A percentile compares a stretch with the other conserved stretches of the same genome.
These are phyloP conservation scores for Penicillium alfredii DNA, from an alignment of 495 filamentous ascomycete species.

Conservation along the genomic window DNA sequence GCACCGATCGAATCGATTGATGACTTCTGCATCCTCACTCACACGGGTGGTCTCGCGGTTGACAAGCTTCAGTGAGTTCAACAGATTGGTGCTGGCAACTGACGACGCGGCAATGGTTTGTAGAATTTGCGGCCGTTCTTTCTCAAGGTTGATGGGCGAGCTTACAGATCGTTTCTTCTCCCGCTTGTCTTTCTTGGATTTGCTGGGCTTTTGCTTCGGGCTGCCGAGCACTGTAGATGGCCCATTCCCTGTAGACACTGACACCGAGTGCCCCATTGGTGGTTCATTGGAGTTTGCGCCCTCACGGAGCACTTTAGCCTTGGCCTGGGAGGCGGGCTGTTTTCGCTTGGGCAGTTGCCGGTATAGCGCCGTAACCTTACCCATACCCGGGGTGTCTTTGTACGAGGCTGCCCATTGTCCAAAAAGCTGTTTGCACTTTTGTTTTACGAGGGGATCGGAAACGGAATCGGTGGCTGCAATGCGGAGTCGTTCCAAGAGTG, in stretches of 20 bases:
- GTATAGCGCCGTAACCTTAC: constrained; percentile 71
- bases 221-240: constrained; percentile 33
- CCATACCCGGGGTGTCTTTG: constrained; percentile 74
- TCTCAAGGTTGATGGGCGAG: constrained; percentile 72
- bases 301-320: constrained; percentile 75
- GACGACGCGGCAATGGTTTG: constrained; percentile 76
- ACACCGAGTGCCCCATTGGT: constrained; percentile 41
- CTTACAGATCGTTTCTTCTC: constrained; percentile 26
- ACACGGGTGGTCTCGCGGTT: constrained; percentile 86
- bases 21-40: constrained; percentile 71
- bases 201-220: constrained; percentile 32
- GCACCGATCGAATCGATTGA: constrained; percentile 76
- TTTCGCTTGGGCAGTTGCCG: constrained; percentile 67
- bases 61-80: constrained; percentile 82
- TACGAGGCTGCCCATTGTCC: constrained; percentile 82
- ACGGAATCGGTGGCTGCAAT: constrained; percentile 79
- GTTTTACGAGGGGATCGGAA: constrained; percentile 76
- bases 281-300: constrained; percentile 58
- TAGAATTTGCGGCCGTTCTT: constrained; percentile 79
- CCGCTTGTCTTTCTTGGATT: constrained; percentile 36
- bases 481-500: constrained; percentile 86
- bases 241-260: constrained; percentile 36
- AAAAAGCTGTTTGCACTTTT: constrained; percentile 82
- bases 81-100: constrained; percentile 83
- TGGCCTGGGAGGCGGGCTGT: constrained; percentile 59